Base-by-base conservation (phyloP, 2,329 filamentous ascomycete species). In the Mycocentrospora acerina region DNA sequence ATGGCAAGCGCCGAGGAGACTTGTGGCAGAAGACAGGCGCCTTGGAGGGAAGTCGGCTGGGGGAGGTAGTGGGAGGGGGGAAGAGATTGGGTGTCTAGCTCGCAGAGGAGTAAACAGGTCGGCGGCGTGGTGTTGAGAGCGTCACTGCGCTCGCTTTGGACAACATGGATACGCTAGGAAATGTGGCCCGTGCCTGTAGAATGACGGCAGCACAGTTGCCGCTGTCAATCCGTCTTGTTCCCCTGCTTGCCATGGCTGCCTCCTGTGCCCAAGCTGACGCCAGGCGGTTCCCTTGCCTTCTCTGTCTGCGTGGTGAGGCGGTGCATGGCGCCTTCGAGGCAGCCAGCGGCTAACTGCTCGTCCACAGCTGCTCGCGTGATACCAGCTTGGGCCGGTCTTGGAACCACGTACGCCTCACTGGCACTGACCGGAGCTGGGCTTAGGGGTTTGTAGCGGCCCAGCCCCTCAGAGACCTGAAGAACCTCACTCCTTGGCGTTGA, bases 81-180 rank as follows among this genome's bases (percentile, higher is more conserved):
- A 30, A 18, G 36, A 31, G 26, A 50, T 50, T 51, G 51, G 43
- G 45, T 53, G 48, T 42, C 37, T 43, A 32, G 50, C 47, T 53
- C 48, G 45, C 45, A 36, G 42, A 42, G 41, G 34, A 35, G 39
- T 44, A 39, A 34, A 51, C 38, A 48, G 51, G 46, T 29, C 29
- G 38, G 40, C 19, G 9, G 19, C 19, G 35, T 53, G 51, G 51
- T 51, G 53, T 54, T 48, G 51, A 45, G 38, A 36, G 40, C 37
- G 44, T 42, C 36, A 44, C 46, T 40, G 40, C 38, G 27, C 30
- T 35, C 32, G 31, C 37, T 22, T 32, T 32, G 24, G 27, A 35
- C 40, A 40, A 35, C n/a, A 39, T 40, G 9, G 5, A 22, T 5
- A 37, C 34, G 46, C 40, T 40, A 42, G 40, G 41, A 22, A 22